These are phyloP conservation scores for Clausena lansium DNA, from an alignment of 345 rosid species.

Conservation along the genomic window DNA sequence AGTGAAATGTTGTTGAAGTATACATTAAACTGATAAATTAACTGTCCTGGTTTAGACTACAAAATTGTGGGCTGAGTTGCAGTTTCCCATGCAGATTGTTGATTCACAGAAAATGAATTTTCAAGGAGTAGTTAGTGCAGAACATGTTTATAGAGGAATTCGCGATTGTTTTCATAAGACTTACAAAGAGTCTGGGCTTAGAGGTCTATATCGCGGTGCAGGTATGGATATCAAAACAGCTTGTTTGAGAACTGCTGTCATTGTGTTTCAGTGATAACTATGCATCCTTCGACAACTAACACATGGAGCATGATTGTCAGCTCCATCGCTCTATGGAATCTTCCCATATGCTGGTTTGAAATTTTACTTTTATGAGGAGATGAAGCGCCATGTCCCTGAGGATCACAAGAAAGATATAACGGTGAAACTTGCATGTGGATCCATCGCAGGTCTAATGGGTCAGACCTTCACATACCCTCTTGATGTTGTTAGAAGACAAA, in stretches of 20 bases:
- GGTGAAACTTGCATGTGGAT: conserved; percentile 81
- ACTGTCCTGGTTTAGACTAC: conserved; percentile 2
- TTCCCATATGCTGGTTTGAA: conserved; percentile 97
- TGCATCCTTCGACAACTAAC: conserved; percentile 5
- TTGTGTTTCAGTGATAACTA: conserved; percentile 9
- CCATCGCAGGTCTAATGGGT: conserved; percentile 83
- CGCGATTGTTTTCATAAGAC: conserved; percentile 80
- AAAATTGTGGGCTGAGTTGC: conserved; percentile 10
- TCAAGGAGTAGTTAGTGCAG: conserved; percentile 34
- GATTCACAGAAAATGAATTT: conserved; percentile 46
- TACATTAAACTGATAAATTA: not conserved
- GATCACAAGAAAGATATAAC: conserved; percentile 68
- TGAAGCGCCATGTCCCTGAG: conserved; percentile 82
- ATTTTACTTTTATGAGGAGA: conserved; percentile 93
- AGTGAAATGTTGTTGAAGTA: not conserved
- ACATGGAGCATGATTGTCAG: conserved; percentile 33
- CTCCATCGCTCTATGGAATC: conserved; percentile 91
- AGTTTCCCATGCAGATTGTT: conserved; percentile 55
- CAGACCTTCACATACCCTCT: conserved; percentile 97
- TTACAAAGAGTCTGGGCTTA: conserved; percentile 60
- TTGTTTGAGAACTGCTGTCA: conserved; percentile 6
- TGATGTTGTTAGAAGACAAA: conserved; percentile 96
- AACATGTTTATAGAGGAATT: conserved; percentile 66
- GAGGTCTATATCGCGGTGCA: conserved; percentile 92
- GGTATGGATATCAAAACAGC: conserved; percentile 46